phyloP scores from a whole-genome alignment of 331 rosid species.

The Malus hybrid region DNA sequence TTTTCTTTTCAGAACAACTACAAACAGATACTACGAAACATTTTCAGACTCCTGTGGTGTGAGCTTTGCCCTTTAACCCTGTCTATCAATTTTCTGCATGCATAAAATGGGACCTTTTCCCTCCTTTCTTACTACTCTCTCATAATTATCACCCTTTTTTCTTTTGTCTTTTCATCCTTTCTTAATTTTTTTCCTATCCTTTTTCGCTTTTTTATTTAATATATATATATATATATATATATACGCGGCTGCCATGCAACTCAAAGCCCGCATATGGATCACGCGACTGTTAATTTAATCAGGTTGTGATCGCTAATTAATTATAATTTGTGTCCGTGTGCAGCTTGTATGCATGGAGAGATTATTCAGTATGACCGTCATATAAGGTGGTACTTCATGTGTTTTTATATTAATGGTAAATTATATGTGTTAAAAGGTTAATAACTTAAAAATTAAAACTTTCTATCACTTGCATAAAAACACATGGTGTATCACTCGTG shows the following conservation, averaged over 20 bases:
- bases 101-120: background rate
- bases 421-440: too few relatives aligned
- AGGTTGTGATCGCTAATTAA: background rate
- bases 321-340: background rate
- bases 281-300: background rate
- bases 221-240: background rate
- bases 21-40: slow-evolving; percentile 43
- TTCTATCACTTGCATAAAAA: too few relatives aligned
- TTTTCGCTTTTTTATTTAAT: background rate
- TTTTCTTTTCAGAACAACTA: slow-evolving; percentile 62
- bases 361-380: too few relatives aligned
- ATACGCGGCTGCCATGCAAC: background rate
- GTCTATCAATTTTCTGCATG: background rate
- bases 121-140: background rate
- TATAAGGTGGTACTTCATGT: too few relatives aligned
- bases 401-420: too few relatives aligned
- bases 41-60: slow-evolving; percentile 30
- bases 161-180: background rate
- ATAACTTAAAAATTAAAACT: too few relatives aligned
- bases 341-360: background rate
- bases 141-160: background rate
- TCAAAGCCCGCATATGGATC: background rate
- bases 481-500: too few relatives aligned
- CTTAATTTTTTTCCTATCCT: background rate
- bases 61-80: background rate